Evolutionary conservation across 2,329 filamentous ascomycete species (phyloP), one percentile per base, ranked within the genome.

Genomic region (Apiospora marii): DNA sequence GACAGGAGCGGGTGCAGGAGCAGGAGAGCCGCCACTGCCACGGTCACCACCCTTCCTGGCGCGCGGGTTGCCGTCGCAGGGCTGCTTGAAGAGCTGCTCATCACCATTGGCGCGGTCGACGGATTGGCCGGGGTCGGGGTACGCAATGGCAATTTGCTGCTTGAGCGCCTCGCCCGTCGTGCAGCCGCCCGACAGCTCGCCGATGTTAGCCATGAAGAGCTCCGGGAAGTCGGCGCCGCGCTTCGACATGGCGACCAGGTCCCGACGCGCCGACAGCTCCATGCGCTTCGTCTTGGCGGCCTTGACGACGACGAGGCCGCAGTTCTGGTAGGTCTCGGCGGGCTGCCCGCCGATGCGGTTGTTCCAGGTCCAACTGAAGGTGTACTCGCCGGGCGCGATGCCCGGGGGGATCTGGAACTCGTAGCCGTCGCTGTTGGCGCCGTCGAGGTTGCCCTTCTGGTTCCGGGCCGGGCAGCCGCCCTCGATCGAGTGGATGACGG

Each of bases 301-400:
- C 22, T 84, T 84, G 51, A 94, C 85, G 2, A 85, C 86, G 72
- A 94, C 82, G 0, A 91, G 90, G 1, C 90, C 91, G 75, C 93
- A 95, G 82, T 94, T 93, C 91, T 93, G 92, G 83, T 94, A 94
- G 82, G 93, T 90, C 79, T 58, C 67, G 5, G 72, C 67, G 5
- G 72, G 72, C 14, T 93, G 91, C 0, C 92, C 93, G 22, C 93
- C 79, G 64, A 90, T 92, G 0, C 79, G 73, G 73, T 93, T 93
- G 78, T 92, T 87, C 93, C 93, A 95, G 5, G 91, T 92, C 92
- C 92, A 95, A 1, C 91, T 90, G n/a, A 94, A 85, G 0, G 89
- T 90, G 68, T 91, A 92, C 49, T 91, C 84, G 6, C 92, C 93
- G 13, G 89, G 84, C 16, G 87, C 86, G 44, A 94, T 85, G 27